Evolutionary conservation across 169 alveolate genomes (phyloP).

Genomic region (Eimeria brunetti): DNA sequence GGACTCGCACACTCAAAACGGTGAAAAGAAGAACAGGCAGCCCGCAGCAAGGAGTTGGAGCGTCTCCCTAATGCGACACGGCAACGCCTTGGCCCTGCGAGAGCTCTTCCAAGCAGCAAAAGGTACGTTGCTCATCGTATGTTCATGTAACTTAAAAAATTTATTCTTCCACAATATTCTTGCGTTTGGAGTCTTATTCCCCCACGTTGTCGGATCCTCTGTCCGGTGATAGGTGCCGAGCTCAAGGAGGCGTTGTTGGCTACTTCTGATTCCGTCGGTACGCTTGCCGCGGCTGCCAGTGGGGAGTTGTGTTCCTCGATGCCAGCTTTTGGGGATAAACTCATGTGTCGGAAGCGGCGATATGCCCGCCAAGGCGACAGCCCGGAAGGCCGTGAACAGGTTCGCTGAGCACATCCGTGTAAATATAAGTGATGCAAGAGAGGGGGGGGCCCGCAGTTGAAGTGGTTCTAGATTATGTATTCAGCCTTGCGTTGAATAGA

Average conservation of each 20-base stretch:
- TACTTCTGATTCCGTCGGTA: conserved; percentile 11
- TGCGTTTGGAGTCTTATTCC: not conserved
- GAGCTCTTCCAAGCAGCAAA: conserved; percentile 24
- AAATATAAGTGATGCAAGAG: not conserved
- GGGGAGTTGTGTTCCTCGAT: conserved; percentile 1
- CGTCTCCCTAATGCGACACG: conserved; percentile 16
- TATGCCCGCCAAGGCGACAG: conserved; percentile 39
- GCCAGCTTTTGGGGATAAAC: conserved; percentile 20
- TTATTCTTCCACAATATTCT: not conserved
- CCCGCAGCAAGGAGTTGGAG: conserved; percentile 45
- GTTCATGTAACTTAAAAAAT: not conserved
- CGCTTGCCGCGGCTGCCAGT: conserved; percentile 18
- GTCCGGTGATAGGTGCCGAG: conserved; percentile 7
- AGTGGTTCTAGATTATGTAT: not conserved
- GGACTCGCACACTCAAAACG: not conserved
- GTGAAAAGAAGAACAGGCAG: not conserved
- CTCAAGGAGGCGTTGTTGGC: conserved; percentile 44
- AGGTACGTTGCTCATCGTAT: not conserved
- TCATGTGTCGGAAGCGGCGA: conserved; percentile 32
- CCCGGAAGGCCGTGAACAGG: conserved; percentile 35
- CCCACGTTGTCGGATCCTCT: not conserved
- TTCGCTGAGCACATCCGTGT: not conserved
- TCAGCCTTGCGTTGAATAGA: not conserved
- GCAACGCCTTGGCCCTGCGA: conserved; percentile 53
- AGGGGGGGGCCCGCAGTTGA: not conserved